These are phyloP conservation scores for Suillus occidentalis DNA, from an alignment of 768 basidiomycete genomes.

Conservation along the genomic window DNA sequence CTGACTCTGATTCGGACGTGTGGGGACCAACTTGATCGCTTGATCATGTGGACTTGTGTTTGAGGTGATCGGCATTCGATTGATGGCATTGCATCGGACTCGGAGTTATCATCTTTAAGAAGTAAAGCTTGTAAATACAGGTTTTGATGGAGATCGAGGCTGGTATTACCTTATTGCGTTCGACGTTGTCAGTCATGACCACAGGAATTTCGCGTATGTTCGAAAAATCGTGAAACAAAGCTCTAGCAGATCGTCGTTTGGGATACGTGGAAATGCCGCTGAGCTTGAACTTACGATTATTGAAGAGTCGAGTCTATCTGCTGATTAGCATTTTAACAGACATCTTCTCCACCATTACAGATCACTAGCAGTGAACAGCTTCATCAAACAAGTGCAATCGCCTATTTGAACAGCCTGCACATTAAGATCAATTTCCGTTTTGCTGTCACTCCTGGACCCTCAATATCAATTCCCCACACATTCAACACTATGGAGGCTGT, in stretches of 20 bases:
- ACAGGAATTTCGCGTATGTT: not conserved
- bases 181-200: not conserved
- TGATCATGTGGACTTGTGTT: not conserved
- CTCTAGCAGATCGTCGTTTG: not conserved
- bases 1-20: not conserved
- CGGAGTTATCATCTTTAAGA: not conserved
- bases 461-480: not conserved
- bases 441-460: not conserved
- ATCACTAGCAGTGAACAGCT: not conserved
- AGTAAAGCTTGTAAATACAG: not conserved
- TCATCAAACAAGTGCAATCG: not conserved
- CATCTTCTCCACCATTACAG: not conserved
- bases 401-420: not conserved
- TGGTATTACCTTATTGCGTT: not conserved
- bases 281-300: slow-evolving; percentile 1
- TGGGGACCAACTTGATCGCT: not conserved
- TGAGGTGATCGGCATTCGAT: not conserved
- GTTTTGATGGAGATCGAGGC: not conserved
- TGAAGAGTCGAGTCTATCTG: not conserved
- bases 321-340: not conserved
- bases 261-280: not conserved
- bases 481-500: slow-evolving; percentile 28
- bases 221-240: not conserved
- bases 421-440: not conserved
- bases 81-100: not conserved